phyloP scores from a whole-genome alignment of 257 asterid genomes.

The Striga asiatica region DNA sequence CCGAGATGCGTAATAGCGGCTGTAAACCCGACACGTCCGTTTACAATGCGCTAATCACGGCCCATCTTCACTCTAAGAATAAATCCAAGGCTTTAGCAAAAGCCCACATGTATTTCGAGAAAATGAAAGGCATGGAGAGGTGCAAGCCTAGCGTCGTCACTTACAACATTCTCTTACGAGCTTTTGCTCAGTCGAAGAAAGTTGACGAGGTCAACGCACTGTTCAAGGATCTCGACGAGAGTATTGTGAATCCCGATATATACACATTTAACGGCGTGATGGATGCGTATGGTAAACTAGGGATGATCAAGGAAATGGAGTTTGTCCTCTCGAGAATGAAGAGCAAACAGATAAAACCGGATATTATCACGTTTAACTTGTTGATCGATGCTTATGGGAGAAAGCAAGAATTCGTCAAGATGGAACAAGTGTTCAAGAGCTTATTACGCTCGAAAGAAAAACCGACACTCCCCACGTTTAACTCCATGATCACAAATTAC shows the following conservation, averaged over 20 bases:
- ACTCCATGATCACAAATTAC: constrained; percentile 90
- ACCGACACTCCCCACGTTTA: constrained; percentile 75
- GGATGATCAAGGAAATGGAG: constrained; percentile 92
- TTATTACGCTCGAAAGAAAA: constrained; percentile 66
- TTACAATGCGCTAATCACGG: constrained; percentile 79
- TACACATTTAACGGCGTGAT: constrained; percentile 86
- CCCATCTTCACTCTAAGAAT: constrained; percentile 84
- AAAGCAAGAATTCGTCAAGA: constrained; percentile 84
- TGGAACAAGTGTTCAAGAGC: constrained; percentile 90
- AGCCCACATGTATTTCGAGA: constrained; percentile 67
- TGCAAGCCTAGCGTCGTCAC: constrained; percentile 76
- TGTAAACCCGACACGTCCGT: constrained; percentile 91
- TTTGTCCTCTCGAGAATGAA: constrained; percentile 59
- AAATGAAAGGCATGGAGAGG: constrained; percentile 84
- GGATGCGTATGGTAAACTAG: constrained; percentile 93
- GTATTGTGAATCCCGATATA: constrained; percentile 59
- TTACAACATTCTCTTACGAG: constrained; percentile 83
- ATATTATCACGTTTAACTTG: constrained; percentile 66
- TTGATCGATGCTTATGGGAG: constrained; percentile 84
- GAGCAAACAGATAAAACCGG: constrained; percentile 68
- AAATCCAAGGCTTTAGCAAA: constrained; percentile 71
- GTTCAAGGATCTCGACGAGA: constrained; percentile 67
- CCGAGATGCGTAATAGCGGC: constrained; percentile 96
- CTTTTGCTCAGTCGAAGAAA: constrained; percentile 67
- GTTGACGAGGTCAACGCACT: constrained; percentile 58